Conservation (phyloP, 148 eudicot genomes). For the Rhododendron ferrugineum region DNA sequence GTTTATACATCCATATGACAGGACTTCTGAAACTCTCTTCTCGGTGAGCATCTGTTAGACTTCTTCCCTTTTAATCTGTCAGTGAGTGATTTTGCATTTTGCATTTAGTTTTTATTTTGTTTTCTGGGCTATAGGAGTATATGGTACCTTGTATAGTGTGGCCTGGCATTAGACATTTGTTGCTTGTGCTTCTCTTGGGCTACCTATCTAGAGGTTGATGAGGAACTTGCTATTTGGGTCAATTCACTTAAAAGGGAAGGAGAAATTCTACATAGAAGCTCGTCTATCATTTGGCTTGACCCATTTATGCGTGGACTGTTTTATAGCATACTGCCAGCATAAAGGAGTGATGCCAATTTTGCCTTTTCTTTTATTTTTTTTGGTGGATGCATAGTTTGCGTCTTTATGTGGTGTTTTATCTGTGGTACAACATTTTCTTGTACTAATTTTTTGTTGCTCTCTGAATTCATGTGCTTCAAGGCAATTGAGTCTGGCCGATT, state of each 20-base stretch:
- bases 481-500: conserved; percentile 86
- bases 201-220: not conserved
- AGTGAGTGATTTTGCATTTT: not conserved
- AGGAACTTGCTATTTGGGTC: not conserved
- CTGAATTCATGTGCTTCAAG: conserved; percentile 29
- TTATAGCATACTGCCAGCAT: not conserved
- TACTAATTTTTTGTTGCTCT: not conserved
- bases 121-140: not conserved
- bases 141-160: not conserved
- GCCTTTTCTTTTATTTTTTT: not conserved
- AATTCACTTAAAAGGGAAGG: not conserved
- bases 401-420: not conserved
- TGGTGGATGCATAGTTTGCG: not conserved
- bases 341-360: not conserved
- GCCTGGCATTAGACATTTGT: not conserved
- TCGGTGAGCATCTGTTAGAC: conserved; percentile 43
- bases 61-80: conserved; percentile 2
- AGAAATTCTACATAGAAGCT: not conserved
- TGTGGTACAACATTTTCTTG: not conserved
- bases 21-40: conserved; percentile 75
- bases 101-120: not conserved
- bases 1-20: conserved; percentile 74
- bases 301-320: not conserved
- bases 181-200: not conserved
- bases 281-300: not conserved